Evolutionary conservation across 768 basidiomycete genomes (phyloP).

Genomic region (Podaxis sp.): DNA sequence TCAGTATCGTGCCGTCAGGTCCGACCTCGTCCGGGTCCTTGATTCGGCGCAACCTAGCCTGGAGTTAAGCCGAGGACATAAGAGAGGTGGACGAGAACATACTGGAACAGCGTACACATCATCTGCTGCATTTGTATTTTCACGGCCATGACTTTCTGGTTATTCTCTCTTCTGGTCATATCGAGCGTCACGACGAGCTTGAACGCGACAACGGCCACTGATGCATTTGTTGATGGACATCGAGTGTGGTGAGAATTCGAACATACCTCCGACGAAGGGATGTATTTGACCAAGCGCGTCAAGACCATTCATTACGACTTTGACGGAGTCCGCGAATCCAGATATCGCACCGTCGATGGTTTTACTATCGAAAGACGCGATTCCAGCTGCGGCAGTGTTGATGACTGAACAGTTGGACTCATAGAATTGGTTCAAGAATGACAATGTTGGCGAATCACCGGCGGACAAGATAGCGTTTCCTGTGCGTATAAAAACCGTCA

Average conservation of each 20-base stretch:
- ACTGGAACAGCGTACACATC: constrained; percentile 48
- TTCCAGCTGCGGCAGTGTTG: constrained; percentile 11
- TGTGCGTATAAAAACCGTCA: background rate
- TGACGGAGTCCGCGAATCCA: constrained; percentile 28
- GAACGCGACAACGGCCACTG: constrained; percentile 51
- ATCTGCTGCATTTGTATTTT: constrained; percentile 51
- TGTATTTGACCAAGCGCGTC: constrained; percentile 35
- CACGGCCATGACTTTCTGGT: constrained; percentile 45
- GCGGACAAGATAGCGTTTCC: background rate
- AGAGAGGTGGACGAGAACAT: constrained; percentile 18
- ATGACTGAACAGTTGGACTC: constrained; percentile 18
- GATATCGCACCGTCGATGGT: constrained; percentile 28
- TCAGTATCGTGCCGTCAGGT: constrained; percentile 31
- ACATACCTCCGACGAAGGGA: constrained; percentile 36
- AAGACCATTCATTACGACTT: constrained; percentile 31
- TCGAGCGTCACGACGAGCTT: constrained; percentile 48
- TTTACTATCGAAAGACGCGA: constrained; percentile 17
- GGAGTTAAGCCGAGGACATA: background rate
- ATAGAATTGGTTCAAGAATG: constrained; percentile 24
- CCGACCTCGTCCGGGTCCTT: constrained; percentile 24
- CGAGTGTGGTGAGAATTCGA: background rate
- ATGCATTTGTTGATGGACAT: background rate
- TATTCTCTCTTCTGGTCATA: constrained; percentile 48
- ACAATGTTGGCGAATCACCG: background rate
- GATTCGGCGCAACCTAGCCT: constrained; percentile 29